Base-by-base conservation (phyloP, 2,329 filamentous ascomycete species). In the Microcyclosporella mali region DNA sequence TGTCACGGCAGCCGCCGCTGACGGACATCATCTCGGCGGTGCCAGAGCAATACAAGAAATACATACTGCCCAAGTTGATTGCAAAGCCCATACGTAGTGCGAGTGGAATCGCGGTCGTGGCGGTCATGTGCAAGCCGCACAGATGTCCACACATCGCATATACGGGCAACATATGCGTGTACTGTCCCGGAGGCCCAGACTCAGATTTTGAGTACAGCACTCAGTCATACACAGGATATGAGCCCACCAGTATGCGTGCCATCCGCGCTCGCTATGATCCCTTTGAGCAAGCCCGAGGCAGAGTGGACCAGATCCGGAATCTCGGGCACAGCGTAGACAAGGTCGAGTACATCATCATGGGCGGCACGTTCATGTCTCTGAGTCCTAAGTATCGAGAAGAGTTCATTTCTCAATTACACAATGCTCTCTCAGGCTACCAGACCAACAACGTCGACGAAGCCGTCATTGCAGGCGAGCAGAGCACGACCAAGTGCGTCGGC, bases 321-420 rank as follows among this genome's bases (percentile, higher is more conserved):
- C 75, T 98, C 0, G 92, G 92, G 1, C 92, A 98, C 66, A 95
- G 88, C 34, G 92, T 98, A 36, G 92, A 98, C 70, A 98, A 98
- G 66, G 92, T 98, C 17, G 92, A 98, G 71, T 98, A 97, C 66
- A 98, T 98, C 62, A 95, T 98, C 63, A 98, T 98, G 92, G 92
- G 92, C 47, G 92, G 92, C 53, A 98, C 92, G 0, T 98, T 98
- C 68, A 98, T 98, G 94, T 97, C 90, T 2, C 70, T 98, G 18
- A 77, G 90, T 7, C 82, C 88, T 58, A 81, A 84, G 17, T 98
- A 98, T 66, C 77, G 92, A 19, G 87, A 98, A 49, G 81, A 86
- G 43, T 98, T 98, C 59, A 95, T 98, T 46, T 84, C 88, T 1
- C 90, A 95, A 61, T 75, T 98, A 38, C 92, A 98, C 70, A 98